Evolutionary conservation across 345 rosid species (phyloP).

Genomic region (Gossypium sturtianum): DNA sequence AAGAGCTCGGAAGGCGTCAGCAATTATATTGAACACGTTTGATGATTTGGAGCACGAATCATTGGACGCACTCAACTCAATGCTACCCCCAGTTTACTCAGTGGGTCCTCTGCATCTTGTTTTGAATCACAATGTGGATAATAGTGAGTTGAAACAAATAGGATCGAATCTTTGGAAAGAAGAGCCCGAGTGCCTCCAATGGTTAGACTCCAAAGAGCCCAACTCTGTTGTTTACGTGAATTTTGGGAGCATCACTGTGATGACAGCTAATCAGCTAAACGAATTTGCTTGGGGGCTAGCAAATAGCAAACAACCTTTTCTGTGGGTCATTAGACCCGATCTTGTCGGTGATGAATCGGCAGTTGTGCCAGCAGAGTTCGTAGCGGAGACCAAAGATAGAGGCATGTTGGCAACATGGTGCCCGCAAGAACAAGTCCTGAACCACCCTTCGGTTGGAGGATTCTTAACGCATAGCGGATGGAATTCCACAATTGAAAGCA

Average conservation of each 20-base stretch:
- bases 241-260: slow-evolving; percentile 58
- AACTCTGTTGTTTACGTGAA: slow-evolving; percentile 53
- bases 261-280: slow-evolving; percentile 32
- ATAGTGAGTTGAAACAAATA: slow-evolving; percentile 16
- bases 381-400: slow-evolving; percentile 28
- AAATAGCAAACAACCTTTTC: slow-evolving; percentile 36
- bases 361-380: slow-evolving; percentile 34
- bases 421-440: slow-evolving; percentile 47
- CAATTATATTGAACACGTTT: slow-evolving; percentile 47
- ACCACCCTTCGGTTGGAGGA: slow-evolving; percentile 47
- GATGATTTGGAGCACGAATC: slow-evolving; percentile 35
- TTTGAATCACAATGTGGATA: slow-evolving; percentile 13
- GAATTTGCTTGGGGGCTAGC: slow-evolving; percentile 76
- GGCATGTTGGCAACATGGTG: slow-evolving; percentile 47
- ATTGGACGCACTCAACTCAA: slow-evolving; percentile 24
- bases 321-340: slow-evolving; percentile 61
- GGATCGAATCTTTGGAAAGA: slow-evolving; percentile 55
- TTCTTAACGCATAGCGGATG: slow-evolving; percentile 60
- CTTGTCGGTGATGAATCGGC: slow-evolving; percentile 41
- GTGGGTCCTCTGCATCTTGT: slow-evolving; percentile 44
- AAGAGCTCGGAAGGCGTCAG: slow-evolving; percentile 34
- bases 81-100: slow-evolving; percentile 36
- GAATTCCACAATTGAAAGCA: slow-evolving; percentile 59
- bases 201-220: slow-evolving; percentile 40
- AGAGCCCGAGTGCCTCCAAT: slow-evolving; percentile 38